Evolutionary conservation across 306 rosid genomes (phyloP).

Genomic region (Bauhinia variegata): DNA sequence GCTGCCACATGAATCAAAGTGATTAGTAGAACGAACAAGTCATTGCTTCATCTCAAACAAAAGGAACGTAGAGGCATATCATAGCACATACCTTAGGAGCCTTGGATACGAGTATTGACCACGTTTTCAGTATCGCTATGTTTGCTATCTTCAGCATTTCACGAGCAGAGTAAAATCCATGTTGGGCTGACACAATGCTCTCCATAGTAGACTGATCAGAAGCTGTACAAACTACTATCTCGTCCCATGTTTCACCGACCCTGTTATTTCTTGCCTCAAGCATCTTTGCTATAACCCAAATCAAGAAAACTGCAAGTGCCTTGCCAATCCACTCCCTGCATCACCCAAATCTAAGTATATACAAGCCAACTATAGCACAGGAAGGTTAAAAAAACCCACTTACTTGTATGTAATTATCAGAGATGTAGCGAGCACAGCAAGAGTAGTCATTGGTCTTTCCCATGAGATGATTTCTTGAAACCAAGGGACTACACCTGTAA

Average conservation of each 20-base stretch:
- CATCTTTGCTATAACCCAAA: conserved; percentile 71
- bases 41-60: too few relatives aligned
- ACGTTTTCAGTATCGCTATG: conserved; percentile 69
- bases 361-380: neutral
- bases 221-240: conserved; percentile 62
- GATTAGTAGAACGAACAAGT: neutral
- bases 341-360: neutral
- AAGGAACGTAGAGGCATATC: too few relatives aligned
- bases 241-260: conserved; percentile 52
- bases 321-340: conserved; percentile 94
- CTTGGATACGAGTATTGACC: conserved; percentile 77
- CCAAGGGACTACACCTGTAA: conserved; percentile 49
- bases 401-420: conserved; percentile 70
- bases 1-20: conserved; percentile 53
- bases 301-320: conserved; percentile 61
- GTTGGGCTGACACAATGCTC: conserved; percentile 85
- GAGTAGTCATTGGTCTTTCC: conserved; percentile 70
- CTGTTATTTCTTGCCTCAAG: conserved; percentile 51
- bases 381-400: conserved; percentile 9
- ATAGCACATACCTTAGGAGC: conserved; percentile 66
- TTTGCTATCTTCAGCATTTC: conserved; percentile 68
- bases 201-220: conserved; percentile 70
- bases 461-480: conserved; percentile 62
- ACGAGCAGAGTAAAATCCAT: conserved; percentile 62
- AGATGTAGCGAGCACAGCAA: conserved; percentile 48